Conservation (phyloP, 257 asterid species). For the Nemophila menziesii region DNA sequence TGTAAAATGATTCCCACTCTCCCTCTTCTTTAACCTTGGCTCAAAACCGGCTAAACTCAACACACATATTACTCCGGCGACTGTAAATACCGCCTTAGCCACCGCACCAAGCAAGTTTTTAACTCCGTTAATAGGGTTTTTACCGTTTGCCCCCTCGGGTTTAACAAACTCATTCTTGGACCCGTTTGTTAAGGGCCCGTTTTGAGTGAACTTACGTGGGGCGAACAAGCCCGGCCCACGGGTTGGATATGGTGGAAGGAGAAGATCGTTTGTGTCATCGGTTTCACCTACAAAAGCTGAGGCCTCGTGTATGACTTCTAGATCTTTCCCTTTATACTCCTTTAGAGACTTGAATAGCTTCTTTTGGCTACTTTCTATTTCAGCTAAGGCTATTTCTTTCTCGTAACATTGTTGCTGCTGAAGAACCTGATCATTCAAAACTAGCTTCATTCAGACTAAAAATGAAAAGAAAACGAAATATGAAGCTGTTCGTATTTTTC, state of each 20-base stretch:
- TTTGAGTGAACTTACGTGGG: conserved; percentile 32
- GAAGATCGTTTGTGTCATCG: conserved; percentile 59
- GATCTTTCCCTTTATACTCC: conserved; percentile 69
- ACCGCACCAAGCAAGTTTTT: conserved; percentile 34
- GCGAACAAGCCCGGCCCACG: conserved; percentile 41
- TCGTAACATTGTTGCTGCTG: conserved; percentile 90
- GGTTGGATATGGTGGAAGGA: conserved; percentile 92
- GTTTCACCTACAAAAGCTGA: conserved; percentile 75
- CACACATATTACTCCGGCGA: conserved; percentile 52
- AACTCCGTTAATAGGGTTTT: conserved; percentile 23
- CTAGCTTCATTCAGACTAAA: no score
- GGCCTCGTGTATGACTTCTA: conserved; percentile 77
- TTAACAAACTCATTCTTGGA: conserved; percentile 11
- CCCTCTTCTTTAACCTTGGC: conserved; percentile 53
- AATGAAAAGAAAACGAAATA: no score
- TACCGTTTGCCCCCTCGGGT: conserved; percentile 9
- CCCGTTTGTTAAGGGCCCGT: conserved; percentile 21
- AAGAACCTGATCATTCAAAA: conserved; percentile 39
- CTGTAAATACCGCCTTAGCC: conserved; percentile 54
- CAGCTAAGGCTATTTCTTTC: conserved; percentile 68
- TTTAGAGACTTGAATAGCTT: conserved; percentile 68
- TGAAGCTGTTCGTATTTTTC: no score
- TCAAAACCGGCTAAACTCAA: conserved; percentile 79
- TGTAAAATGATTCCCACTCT: conserved; percentile 28
- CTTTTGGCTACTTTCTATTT: conserved; percentile 62